Conservation (phyloP, 2,329 filamentous ascomycete species). For the Tolypocladium ophioglossoides region DNA sequence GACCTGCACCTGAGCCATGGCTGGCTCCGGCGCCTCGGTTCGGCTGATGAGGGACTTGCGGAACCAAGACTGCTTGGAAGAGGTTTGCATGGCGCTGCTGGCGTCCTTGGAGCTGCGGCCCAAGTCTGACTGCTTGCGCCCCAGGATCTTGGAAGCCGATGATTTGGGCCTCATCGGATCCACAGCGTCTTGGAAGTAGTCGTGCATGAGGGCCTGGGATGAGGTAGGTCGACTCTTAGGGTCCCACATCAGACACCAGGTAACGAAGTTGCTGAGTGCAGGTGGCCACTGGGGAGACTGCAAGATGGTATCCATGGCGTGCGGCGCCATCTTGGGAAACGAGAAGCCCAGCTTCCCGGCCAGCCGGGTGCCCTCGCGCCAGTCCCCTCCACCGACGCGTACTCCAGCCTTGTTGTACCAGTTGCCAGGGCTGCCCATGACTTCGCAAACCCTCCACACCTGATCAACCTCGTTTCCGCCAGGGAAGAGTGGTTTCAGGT, state of each 20-base stretch:
- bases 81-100: conserved; percentile 43
- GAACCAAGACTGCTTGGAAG: conserved; percentile 92
- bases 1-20: conserved; percentile 31
- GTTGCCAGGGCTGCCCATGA: conserved; percentile 97
- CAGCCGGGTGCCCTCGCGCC: conserved; percentile 86
- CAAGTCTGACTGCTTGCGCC: conserved; percentile 83
- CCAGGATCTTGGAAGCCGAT: conserved; percentile 70
- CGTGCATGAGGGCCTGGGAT: conserved; percentile 85
- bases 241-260: conserved; percentile 99
- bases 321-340: conserved; percentile 98
- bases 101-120: conserved; percentile 56
- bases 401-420: conserved; percentile 91
- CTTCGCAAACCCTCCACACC: conserved; percentile 97
- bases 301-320: conserved; percentile 89
- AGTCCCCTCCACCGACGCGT: conserved; percentile 88
- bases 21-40: conserved; percentile 57
- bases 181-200: conserved; percentile 86
- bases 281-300: conserved; percentile 85
- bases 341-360: conserved; percentile 97
- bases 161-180: conserved; percentile 91
- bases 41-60: conserved; percentile 84
- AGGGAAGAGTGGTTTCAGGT: conserved; percentile 90
- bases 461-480: conserved; percentile 98
- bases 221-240: conserved; percentile 86
- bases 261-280: conserved; percentile 84